phyloP scores from a whole-genome alignment of 1,284 basidiomycete genomes.

The Ceratobasidium sp. region DNA sequence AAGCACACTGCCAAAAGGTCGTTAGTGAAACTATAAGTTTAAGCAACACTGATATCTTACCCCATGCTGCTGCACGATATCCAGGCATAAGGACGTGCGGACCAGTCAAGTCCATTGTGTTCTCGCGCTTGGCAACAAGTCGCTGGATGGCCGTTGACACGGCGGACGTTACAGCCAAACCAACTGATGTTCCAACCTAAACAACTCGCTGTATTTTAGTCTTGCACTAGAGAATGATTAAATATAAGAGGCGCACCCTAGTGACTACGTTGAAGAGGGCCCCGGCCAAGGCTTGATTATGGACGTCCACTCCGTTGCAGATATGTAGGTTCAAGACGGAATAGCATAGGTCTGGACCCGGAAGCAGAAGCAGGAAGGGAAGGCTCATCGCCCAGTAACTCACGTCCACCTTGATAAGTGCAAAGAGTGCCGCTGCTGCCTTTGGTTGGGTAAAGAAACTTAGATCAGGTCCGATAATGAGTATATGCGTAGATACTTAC shows the following conservation, averaged over 20 bases:
- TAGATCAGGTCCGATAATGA: not conserved
- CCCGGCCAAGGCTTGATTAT: constrained; percentile 48
- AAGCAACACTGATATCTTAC: not conserved
- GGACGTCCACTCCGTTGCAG: constrained; percentile 46
- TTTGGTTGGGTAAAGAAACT: not conserved
- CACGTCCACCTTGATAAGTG: constrained; percentile 36
- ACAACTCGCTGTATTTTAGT: not conserved
- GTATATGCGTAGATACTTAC: constrained; percentile 1
- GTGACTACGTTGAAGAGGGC: constrained; percentile 47
- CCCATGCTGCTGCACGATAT: constrained; percentile 42
- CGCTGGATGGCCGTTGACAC: constrained; percentile 43
- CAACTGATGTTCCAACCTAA: constrained; percentile 47
- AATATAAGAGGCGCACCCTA: constrained; percentile 15
- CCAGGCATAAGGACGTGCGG: constrained; percentile 40
- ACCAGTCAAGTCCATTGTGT: constrained; percentile 9
- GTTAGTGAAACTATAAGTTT: not conserved
- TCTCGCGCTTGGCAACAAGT: constrained; percentile 20
- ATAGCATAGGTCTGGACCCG: constrained; percentile 44
- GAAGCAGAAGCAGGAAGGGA: constrained; percentile 32
- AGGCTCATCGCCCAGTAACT: constrained; percentile 45
- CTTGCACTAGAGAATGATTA: not conserved
- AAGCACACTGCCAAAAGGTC: constrained; percentile 19
- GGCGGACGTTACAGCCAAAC: constrained; percentile 46
- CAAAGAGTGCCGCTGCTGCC: constrained; percentile 30
- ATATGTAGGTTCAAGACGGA: constrained; percentile 47